Conservation (phyloP, 2,329 filamentous ascomycete species). For the Ophiostoma sp. region DNA sequence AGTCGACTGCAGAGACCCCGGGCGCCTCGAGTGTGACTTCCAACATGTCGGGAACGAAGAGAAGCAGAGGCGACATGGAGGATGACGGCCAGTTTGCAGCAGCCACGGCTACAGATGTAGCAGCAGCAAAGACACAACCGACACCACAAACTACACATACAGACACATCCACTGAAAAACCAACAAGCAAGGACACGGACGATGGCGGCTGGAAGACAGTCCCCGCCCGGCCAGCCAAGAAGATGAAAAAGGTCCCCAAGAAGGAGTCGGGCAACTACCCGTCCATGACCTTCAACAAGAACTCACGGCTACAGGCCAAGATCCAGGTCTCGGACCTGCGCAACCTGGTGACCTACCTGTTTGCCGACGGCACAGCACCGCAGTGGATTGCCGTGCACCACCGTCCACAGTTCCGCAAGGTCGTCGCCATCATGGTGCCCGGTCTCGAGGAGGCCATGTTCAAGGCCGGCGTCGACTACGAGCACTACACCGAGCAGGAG, state of each 20-base stretch:
- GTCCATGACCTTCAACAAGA: constrained; percentile 52
- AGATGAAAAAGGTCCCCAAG: constrained; percentile 56
- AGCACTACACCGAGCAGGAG: constrained; percentile 40
- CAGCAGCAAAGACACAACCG: background rate
- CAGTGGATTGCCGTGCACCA: constrained; percentile 61
- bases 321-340: constrained; percentile 60
- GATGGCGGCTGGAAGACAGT: constrained; percentile 49
- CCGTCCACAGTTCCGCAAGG: constrained; percentile 63
- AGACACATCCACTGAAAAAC: background rate
- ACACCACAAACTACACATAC: background rate
- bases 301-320: constrained; percentile 55
- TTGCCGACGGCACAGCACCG: constrained; percentile 59
- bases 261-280: constrained; percentile 54
- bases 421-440: constrained; percentile 86
- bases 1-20: background rate
- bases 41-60: constrained; percentile 3
- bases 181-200: constrained; percentile 27
- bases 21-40: background rate
- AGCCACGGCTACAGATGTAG: background rate
- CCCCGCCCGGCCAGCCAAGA: constrained; percentile 43
- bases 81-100: background rate
- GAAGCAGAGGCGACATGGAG: constrained; percentile 12
- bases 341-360: constrained; percentile 60
- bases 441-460: constrained; percentile 91
- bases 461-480: constrained; percentile 52